A percentile compares a stretch with the other conserved stretches of the same genome.
Conservation (phyloP, 257 asterid species). For the Primulina huaijiensis region DNA sequence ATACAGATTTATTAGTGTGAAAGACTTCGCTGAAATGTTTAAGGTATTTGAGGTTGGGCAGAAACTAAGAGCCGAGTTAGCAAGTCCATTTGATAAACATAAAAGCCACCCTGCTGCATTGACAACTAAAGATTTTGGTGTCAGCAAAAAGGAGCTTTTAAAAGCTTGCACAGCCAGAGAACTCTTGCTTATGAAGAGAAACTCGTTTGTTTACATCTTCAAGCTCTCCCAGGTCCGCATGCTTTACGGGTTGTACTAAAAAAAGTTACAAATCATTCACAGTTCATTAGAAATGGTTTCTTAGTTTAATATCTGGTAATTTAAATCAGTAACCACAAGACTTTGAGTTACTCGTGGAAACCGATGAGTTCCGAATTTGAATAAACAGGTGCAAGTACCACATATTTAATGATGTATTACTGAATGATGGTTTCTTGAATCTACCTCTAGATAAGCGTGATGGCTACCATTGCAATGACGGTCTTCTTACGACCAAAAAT, state of each 20-base stretch:
- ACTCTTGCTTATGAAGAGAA: slow-evolving; percentile 16
- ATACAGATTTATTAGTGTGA: slow-evolving; percentile 22
- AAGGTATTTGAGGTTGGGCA: slow-evolving; percentile 27
- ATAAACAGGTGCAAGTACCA: neutral
- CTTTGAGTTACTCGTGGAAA: no score
- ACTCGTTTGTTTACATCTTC: slow-evolving; percentile 9
- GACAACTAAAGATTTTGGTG: slow-evolving; percentile 1
- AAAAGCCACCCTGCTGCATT: slow-evolving; percentile 16
- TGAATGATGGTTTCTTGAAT: neutral
- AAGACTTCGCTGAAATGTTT: slow-evolving; percentile 34
- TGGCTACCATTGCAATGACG: neutral
- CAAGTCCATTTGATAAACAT: slow-evolving; percentile 5
- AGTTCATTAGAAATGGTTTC: no score
- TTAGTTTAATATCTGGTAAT: no score
- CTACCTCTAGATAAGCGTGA: neutral
- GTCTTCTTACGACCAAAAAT: neutral
- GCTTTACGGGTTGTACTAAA: no score
- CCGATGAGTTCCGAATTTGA: no score
- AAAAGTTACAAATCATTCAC: no score
- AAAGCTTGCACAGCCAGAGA: slow-evolving; percentile 19
- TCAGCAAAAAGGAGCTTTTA: neutral
- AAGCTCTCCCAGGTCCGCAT: slow-evolving; percentile 11
- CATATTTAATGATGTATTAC: neutral
- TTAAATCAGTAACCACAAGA: no score
- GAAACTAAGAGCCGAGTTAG: neutral